phyloP scores from a whole-genome alignment of 306 rosid genomes.

The Glycine soja region DNA sequence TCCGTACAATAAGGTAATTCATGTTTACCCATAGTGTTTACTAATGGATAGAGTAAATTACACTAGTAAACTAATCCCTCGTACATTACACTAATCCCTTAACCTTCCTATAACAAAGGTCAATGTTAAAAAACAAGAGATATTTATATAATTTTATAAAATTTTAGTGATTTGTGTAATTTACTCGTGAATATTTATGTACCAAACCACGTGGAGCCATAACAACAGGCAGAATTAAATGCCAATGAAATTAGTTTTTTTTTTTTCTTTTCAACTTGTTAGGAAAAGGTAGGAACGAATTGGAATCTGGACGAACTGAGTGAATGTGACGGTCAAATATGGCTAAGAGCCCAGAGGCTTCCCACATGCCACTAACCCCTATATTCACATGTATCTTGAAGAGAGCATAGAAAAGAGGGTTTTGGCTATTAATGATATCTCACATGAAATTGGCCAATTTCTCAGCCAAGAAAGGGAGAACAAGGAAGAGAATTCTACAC shows the following conservation, averaged over 20 bases:
- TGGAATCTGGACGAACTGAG: background rate
- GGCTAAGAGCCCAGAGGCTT: background rate
- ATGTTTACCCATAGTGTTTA: background rate
- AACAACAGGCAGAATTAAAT: background rate
- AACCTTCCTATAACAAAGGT: no score
- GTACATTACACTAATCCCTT: no score
- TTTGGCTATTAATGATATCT: background rate
- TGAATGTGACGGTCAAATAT: background rate
- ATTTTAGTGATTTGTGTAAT: no score
- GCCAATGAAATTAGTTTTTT: background rate
- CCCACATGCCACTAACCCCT: background rate
- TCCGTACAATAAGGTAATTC: background rate
- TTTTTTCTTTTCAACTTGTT: background rate
- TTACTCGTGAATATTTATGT: no score
- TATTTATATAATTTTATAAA: no score
- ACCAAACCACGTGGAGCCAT: conserved; percentile 22
- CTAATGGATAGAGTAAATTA: no score
- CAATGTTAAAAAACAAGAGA: no score
- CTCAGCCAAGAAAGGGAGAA: background rate
- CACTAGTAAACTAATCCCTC: no score
- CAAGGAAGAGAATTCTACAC: no score
- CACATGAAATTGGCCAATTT: background rate
- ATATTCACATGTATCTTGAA: background rate
- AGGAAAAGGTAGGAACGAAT: background rate
- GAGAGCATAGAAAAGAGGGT: background rate